phyloP scores from a whole-genome alignment of 1,284 basidiomycete genomes.

The Naganishia liquefaciens region DNA sequence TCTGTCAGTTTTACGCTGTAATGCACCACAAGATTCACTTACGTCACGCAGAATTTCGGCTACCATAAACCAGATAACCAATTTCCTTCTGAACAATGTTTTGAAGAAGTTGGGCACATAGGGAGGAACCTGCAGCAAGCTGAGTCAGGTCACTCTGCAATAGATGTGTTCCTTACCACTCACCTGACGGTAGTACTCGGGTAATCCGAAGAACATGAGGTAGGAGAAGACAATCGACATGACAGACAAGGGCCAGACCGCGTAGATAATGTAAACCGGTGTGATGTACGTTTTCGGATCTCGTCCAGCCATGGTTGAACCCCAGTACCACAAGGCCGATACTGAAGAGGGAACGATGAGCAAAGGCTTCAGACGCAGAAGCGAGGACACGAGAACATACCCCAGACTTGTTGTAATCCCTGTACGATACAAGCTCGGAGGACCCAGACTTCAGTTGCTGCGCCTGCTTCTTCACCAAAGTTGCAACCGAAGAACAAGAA shows the following conservation, averaged over 20 bases:
- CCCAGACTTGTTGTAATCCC: constrained; percentile 89
- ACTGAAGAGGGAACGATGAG: constrained; percentile 45
- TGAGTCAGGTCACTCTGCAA: background rate
- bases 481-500: constrained; percentile 92
- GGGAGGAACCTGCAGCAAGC: constrained; percentile 72
- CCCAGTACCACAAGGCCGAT: constrained; percentile 92
- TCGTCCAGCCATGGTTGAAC: constrained; percentile 67
- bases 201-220: constrained; percentile 78
- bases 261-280: constrained; percentile 60
- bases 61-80: constrained; percentile 89
- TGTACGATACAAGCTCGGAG: constrained; percentile 85
- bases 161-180: constrained; percentile 37
- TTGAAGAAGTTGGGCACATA: constrained; percentile 87
- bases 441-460: constrained; percentile 88
- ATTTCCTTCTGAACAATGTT: constrained; percentile 81
- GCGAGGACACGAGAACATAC: constrained; percentile 27
- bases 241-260: constrained; percentile 78
- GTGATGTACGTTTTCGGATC: constrained; percentile 48
- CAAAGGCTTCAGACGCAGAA: background rate
- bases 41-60: constrained; percentile 78
- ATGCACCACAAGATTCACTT: background rate
- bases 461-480: constrained; percentile 92
- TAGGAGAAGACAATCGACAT: constrained; percentile 75
- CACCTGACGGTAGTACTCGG: constrained; percentile 62
- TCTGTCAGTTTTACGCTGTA: background rate